Percentiles rank a stretch among this genome's conserved stretches.
These are phyloP conservation scores for Betula pendula DNA, from an alignment of 306 rosid species.

Conservation along the genomic window DNA sequence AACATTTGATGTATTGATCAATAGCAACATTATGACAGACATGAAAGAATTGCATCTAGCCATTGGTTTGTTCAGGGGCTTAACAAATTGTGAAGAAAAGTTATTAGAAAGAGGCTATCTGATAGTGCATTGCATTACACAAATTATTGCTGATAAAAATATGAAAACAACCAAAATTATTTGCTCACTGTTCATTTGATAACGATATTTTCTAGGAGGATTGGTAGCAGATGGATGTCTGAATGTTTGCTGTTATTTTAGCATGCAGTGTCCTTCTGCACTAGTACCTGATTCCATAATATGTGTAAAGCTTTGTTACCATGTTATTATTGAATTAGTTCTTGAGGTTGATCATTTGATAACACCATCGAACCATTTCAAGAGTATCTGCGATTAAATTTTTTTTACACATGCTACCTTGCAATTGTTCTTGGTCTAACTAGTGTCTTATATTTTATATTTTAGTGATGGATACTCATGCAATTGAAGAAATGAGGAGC, in stretches of 20 bases:
- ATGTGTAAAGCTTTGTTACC: background rate
- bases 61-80: no score
- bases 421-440: constrained; percentile 1
- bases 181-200: no score
- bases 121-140: no score
- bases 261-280: background rate
- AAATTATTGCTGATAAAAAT: no score
- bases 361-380: background rate
- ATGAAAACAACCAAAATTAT: no score
- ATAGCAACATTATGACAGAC: no score
- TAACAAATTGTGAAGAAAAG: no score
- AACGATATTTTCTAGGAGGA: background rate
- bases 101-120: no score
- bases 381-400: background rate
- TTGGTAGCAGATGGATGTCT: background rate
- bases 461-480: constrained; percentile 40
- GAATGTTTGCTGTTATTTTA: background rate
- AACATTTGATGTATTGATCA: no score
- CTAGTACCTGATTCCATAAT: background rate
- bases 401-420: background rate
- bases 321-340: no score
- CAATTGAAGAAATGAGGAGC: constrained; percentile 35
- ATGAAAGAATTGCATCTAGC: no score
- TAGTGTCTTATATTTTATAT: constrained; percentile 6
- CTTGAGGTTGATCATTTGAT: no score